Evolutionary conservation across 805 yeast species (phyloP), one percentile per base, ranked within the genome.

Genomic region (Sungouiozyma ichnusensis): DNA sequence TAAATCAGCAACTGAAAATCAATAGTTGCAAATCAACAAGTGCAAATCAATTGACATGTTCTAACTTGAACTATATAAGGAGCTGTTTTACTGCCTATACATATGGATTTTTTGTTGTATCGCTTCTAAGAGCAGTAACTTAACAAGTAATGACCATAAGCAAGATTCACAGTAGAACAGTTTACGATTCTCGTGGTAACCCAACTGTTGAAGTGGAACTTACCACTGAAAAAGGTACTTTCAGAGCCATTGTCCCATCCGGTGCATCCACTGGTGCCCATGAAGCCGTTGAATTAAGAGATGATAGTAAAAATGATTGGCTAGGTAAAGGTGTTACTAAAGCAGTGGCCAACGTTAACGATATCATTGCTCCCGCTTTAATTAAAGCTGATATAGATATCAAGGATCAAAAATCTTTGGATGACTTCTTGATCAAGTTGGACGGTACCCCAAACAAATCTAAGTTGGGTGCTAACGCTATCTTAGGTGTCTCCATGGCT

Each of bases 221-320:
- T 61, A 73, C 81, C 77, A 90, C 98, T 62, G 88, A 75, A 50
- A 78, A 83, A 63, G 97, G 98, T 64, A 61, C 76, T 53, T 88
- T 85, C 92, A 83, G 96, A 72, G 79, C 97, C 56, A 87, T 88
- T 65, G 97, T 92, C 48, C 98, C 98, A 68, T 87, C 96, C 53
- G 98, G 98, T 74, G 97, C 98, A 54, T 88, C 97, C 64, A 90
- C 97, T 51, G 97, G 97, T 81, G 69, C 84, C 69, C 94, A 85
- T 72, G 97, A 92, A 77, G 97, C 98, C 58, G 73, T 88, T 58
- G 98, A 90, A 76, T 77, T 92, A 69, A 86, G 97, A 77, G 97
- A 90, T 66, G 90, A 85, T 62, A 97, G 90, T 77, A 84, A 85
- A 73, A 70, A 92, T 66, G 84, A 85, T 72, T 90, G 98, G 98